Evolutionary conservation across 331 rosid species (phyloP), one percentile per base, ranked within the genome.

Genomic region (Spiraea crenata): DNA sequence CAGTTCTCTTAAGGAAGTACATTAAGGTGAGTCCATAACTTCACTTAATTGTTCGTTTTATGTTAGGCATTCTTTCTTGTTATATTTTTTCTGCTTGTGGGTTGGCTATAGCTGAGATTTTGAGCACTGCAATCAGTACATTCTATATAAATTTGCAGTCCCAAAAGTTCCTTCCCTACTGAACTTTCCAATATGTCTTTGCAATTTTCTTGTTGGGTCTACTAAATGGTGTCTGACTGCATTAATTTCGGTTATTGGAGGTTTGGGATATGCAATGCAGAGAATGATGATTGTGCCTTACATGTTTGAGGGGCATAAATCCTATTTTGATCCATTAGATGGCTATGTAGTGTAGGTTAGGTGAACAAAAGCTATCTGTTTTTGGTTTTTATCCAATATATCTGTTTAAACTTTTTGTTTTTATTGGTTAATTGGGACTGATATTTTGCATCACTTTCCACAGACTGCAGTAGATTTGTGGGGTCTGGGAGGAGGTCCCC

Each of bases 401-500:
- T 37, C 3, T 70, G 9, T 5, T 31, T 40, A 10, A 15, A 51
- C 31, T 19, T 1, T 73, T 67, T 17, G 56, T 39, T 57, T 57
- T 62, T 4, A 48, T 20, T 31, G 46, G 20, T 47, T 41, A 55
- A 16, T 5, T 45, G 14, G 20, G 39, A 69, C 78, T 75, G 35
- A 77, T 34, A 60, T 59, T 69, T 3, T 72, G 62, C 54, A 14
- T 79, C 61, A 41, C 81, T 57, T 69, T 68, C 56, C 59, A 52
- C 85, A 88, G 96, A 89, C 83, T 73, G 92, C 84, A 64, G 87
- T 93, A 74, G 97, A 93, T 82, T 89, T 93, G 79, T 93, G 96
- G 97, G 97, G 97, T 74, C 86, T 93, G 7, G 96, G 99, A 16
- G 97, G 92, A 64, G 99, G 97, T 64, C 95, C 96, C 65, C 95